Conservation (phyloP, 2,329 filamentous ascomycete genomes). For the Ascochyta rabiei region DNA sequence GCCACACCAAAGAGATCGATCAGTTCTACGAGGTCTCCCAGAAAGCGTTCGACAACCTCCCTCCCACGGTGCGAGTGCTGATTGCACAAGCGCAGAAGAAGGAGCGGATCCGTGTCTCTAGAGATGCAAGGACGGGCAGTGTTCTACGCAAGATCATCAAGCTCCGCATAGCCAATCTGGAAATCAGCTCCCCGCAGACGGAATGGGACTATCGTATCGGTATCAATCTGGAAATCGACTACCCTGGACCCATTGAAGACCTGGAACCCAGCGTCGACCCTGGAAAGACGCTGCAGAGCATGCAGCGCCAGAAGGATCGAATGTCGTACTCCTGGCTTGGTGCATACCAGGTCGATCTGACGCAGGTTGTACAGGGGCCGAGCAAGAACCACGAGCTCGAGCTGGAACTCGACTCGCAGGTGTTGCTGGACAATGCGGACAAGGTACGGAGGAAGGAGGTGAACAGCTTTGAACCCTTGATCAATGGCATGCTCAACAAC, state of each 20-base stretch:
- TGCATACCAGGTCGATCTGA: slow-evolving; percentile 85
- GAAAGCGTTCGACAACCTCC: slow-evolving; percentile 57
- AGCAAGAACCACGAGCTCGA: slow-evolving; percentile 82
- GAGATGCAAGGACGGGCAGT: slow-evolving; percentile 73
- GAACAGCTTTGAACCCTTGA: slow-evolving; percentile 62
- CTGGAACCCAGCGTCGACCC: slow-evolving; percentile 53
- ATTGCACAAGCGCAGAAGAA: slow-evolving; percentile 38
- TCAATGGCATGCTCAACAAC: slow-evolving; percentile 78
- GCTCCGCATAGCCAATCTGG: slow-evolving; percentile 83
- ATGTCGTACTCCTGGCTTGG: slow-evolving; percentile 87
- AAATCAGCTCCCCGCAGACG: slow-evolving; percentile 77
- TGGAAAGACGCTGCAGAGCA: slow-evolving; percentile 46
- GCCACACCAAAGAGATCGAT: slow-evolving; percentile 82
- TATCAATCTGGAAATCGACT: slow-evolving; percentile 92
- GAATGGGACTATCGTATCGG: slow-evolving; percentile 91
- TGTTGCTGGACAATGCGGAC: slow-evolving; percentile 70
- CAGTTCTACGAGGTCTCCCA: slow-evolving; percentile 66
- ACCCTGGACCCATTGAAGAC: slow-evolving; percentile 66
- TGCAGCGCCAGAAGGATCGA: slow-evolving; percentile 82
- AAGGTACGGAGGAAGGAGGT: slow-evolving; percentile 59
- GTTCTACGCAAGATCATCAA: slow-evolving; percentile 88
- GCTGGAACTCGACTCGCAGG: slow-evolving; percentile 70
- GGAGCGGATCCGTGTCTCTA: slow-evolving; percentile 62
- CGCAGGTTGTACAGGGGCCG: slow-evolving; percentile 71
- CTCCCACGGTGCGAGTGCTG: slow-evolving; percentile 66